phyloP scores from a whole-genome alignment of 192 early-diverging fungal species.

The Thamnidium elegans region DNA sequence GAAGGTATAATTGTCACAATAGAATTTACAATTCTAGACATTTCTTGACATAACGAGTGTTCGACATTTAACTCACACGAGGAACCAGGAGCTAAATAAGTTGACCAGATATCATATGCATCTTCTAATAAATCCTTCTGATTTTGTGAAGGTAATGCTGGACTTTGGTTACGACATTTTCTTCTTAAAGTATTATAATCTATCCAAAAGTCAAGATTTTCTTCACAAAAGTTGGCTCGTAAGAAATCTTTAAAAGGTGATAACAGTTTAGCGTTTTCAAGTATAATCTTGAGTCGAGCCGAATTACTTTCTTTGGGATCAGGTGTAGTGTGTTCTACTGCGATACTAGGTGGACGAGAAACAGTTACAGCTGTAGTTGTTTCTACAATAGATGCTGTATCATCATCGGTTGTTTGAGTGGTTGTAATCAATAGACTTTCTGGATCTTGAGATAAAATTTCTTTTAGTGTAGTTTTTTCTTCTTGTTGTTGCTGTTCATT shows the following conservation, averaged over 20 bases:
- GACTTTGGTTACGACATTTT: conserved; percentile 43
- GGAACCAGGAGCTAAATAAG: conserved; percentile 44
- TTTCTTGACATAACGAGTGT: conserved; percentile 47
- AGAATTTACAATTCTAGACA: conserved; percentile 44
- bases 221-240: conserved; percentile 65
- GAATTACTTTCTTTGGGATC: conserved; percentile 52
- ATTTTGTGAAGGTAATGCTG: conserved; percentile 33
- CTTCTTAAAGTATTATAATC: conserved; percentile 45
- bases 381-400: background rate
- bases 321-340: background rate
- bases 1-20: conserved; percentile 43
- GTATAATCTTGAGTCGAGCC: conserved; percentile 56
- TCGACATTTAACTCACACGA: conserved; percentile 52
- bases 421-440: conserved; percentile 7
- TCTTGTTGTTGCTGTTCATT: background rate
- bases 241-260: conserved; percentile 63
- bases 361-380: background rate
- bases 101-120: conserved; percentile 52
- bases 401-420: conserved; percentile 8
- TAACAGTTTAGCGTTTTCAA: conserved; percentile 50
- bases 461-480: conserved; percentile 9
- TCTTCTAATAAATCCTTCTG: conserved; percentile 47
- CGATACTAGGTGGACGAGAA: background rate
- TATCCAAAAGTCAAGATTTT: conserved; percentile 70
- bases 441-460: conserved; percentile 13